Conservation (phyloP, 2,329 filamentous ascomycete genomes). For the Lachnellula suecica region DNA sequence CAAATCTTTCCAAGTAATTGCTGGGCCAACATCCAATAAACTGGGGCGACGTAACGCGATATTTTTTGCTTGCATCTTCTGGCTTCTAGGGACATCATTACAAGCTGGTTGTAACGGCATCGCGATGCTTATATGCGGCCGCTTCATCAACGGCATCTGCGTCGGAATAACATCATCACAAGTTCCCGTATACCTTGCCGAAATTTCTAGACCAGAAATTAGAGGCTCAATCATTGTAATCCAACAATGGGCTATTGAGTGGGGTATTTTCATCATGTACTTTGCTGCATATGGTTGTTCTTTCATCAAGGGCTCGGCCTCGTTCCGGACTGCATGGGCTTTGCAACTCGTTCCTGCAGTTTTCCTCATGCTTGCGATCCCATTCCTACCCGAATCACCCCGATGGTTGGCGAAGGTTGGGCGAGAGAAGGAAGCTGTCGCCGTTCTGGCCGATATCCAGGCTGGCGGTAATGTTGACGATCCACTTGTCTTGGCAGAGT, state of each 20-base stretch:
- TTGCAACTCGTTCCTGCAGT: constrained; percentile 46
- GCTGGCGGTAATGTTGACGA: constrained; percentile 53
- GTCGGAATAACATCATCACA: constrained; percentile 74
- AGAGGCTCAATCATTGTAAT: constrained; percentile 44
- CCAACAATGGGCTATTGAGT: constrained; percentile 47
- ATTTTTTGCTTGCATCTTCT: constrained; percentile 44
- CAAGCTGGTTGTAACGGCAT: constrained; percentile 57
- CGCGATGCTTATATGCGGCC: constrained; percentile 65
- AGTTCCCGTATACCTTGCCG: constrained; percentile 69
- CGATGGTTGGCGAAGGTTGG: constrained; percentile 49
- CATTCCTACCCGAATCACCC: constrained; percentile 48
- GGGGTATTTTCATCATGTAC: constrained; percentile 49
- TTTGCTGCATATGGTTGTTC: constrained; percentile 47
- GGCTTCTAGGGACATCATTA: constrained; percentile 44
- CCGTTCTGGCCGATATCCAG: constrained; percentile 56
- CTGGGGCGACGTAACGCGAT: constrained; percentile 46
- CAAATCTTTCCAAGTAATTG: constrained; percentile 34
- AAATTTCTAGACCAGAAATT: constrained; percentile 46
- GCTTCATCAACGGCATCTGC: constrained; percentile 68
- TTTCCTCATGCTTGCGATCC: constrained; percentile 41
- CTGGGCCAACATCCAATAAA: constrained; percentile 45
- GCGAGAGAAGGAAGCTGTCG: constrained; percentile 43
- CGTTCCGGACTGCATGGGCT: constrained; percentile 52
- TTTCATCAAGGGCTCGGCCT: constrained; percentile 41
- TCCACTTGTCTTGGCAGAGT: constrained; percentile 56